phyloP scores from a whole-genome alignment of 192 early-diverging fungal genomes.

The Podila verticillata region DNA sequence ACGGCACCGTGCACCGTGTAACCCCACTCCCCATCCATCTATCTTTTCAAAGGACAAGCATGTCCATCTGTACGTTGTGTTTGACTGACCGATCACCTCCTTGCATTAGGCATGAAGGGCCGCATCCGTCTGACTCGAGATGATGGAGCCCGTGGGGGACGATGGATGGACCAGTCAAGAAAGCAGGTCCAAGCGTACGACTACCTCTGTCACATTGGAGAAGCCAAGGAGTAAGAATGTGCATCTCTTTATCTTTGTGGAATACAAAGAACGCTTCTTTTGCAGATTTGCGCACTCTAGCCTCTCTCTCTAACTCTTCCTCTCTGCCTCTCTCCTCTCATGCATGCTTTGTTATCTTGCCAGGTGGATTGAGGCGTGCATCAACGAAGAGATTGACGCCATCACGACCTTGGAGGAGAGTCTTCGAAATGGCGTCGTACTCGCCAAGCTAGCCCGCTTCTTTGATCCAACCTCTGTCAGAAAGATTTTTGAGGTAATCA shows the following conservation, averaged over 20 bases:
- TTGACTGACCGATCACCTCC: not conserved
- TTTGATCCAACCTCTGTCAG: slow-evolving; percentile 87
- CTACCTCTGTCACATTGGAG: slow-evolving; percentile 98
- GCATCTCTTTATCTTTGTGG: not conserved
- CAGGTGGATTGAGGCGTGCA: slow-evolving; percentile 96
- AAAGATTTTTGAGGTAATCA: slow-evolving; percentile 79
- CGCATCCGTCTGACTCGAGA: slow-evolving; percentile 59
- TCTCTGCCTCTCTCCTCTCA: not conserved
- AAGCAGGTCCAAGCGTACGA: slow-evolving; percentile 96
- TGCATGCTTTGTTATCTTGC: not conserved
- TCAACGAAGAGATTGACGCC: slow-evolving; percentile 81
- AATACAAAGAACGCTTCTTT: no score
- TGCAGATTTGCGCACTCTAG: no score
- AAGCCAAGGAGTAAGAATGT: slow-evolving; percentile 96
- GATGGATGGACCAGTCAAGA: slow-evolving; percentile 92
- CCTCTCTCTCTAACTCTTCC: not conserved
- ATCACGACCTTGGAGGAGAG: slow-evolving; percentile 88
- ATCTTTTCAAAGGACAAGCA: no score
- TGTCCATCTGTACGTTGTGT: no score
- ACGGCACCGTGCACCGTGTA: no score
- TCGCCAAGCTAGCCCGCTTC: slow-evolving; percentile 88
- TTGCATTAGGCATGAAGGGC: slow-evolving; percentile 53
- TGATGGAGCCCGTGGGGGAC: slow-evolving; percentile 39
- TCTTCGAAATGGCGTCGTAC: slow-evolving; percentile 90
- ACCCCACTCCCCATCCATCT: no score